phyloP scores from a whole-genome alignment of 345 rosid genomes.

The Pugionium dolabratum region DNA sequence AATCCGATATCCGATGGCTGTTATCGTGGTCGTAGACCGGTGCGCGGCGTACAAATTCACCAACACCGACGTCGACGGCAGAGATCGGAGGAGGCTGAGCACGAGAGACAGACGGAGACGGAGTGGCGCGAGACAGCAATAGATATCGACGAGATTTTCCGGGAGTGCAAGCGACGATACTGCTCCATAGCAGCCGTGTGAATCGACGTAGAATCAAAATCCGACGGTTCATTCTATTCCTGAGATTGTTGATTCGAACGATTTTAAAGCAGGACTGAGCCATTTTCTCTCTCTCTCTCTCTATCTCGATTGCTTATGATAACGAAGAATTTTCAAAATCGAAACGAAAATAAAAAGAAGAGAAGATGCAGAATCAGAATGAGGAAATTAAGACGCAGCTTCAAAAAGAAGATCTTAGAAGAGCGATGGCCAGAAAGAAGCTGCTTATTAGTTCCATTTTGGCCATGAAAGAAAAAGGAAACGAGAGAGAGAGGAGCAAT shows the following conservation, averaged over 20 bases:
- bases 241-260: conserved; percentile 45
- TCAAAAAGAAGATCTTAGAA: conserved; percentile 23
- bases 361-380: not conserved
- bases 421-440: conserved; percentile 37
- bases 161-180: conserved; percentile 48
- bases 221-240: conserved; percentile 54
- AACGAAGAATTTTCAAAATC: not conserved
- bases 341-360: not conserved
- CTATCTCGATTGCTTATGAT: not conserved
- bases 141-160: conserved; percentile 56
- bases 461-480: conserved; percentile 31
- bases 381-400: not conserved
- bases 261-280: conserved; percentile 36
- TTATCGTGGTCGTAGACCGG: conserved; percentile 27
- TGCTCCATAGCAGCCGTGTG: conserved; percentile 53
- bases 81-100: conserved; percentile 19
- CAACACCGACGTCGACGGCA: conserved; percentile 5
- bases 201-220: conserved; percentile 55
- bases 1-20: conserved; percentile 41
- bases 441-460: conserved; percentile 13
- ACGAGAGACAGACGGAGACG: conserved; percentile 37
- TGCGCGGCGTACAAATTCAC: conserved; percentile 16
- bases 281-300: conserved; percentile 14
- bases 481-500: conserved; percentile 12
- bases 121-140: conserved; percentile 43